Evolutionary conservation across 441 rosid genomes (phyloP).

Genomic region (Erodium texanum): DNA sequence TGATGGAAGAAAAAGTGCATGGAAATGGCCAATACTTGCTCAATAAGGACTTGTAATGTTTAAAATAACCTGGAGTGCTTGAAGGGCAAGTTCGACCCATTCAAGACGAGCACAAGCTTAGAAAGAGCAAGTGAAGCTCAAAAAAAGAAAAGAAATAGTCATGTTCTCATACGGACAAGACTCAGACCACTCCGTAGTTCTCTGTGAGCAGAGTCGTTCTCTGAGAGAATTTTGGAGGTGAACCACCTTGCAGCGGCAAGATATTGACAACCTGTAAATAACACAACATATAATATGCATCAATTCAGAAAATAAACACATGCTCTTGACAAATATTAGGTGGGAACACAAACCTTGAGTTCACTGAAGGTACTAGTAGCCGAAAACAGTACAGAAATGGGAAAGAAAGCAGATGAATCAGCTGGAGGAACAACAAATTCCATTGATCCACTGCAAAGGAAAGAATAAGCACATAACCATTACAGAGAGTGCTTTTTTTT

Average conservation of each 20-base stretch:
- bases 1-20: too few relatives aligned
- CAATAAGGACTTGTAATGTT: too few relatives aligned
- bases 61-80: too few relatives aligned
- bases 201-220: slow-evolving; percentile 66
- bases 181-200: slow-evolving; percentile 67
- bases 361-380: slow-evolving; percentile 80
- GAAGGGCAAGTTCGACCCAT: too few relatives aligned
- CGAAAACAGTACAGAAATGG: slow-evolving; percentile 78
- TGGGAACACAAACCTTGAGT: slow-evolving; percentile 49
- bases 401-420: slow-evolving; percentile 85
- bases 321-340: neutral
- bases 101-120: too few relatives aligned
- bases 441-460: slow-evolving; percentile 77
- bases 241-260: slow-evolving; percentile 69
- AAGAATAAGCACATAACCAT: slow-evolving; percentile 5
- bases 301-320: too few relatives aligned
- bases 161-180: neutral
- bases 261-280: slow-evolving; percentile 53
- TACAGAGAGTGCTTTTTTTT: neutral
- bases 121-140: too few relatives aligned
- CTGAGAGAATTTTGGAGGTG: slow-evolving; percentile 75
- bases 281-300: neutral
- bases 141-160: too few relatives aligned
- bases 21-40: too few relatives aligned
- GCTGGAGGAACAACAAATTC: slow-evolving; percentile 96